phyloP scores from a whole-genome alignment of 495 filamentous ascomycete species.

The Pseudevernia furfuracea region DNA sequence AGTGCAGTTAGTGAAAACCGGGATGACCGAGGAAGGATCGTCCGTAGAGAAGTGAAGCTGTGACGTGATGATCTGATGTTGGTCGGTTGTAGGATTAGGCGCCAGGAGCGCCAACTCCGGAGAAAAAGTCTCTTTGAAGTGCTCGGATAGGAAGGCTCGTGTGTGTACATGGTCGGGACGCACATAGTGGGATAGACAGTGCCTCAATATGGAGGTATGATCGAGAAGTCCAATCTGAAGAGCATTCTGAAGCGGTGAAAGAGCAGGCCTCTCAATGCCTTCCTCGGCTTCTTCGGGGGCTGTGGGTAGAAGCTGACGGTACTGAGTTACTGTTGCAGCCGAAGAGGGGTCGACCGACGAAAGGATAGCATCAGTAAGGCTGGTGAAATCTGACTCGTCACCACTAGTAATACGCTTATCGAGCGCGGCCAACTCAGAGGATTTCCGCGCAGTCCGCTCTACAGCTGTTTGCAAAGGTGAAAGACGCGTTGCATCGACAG shows the following conservation, averaged over 20 bases:
- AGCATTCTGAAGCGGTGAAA: conserved; percentile 59
- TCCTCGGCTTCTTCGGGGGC: conserved; percentile 34
- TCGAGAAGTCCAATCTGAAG: conserved; percentile 81
- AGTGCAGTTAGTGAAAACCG: conserved; percentile 16
- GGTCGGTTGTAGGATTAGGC: conserved; percentile 25
- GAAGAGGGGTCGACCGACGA: conserved; percentile 60
- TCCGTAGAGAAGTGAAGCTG: conserved; percentile 16
- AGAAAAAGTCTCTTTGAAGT: conserved; percentile 44
- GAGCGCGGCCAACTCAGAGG: conserved; percentile 66
- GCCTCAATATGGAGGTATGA: conserved; percentile 79
- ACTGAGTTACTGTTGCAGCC: conserved; percentile 63
- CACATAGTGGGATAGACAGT: conserved; percentile 63
- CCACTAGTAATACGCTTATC: conserved; percentile 70
- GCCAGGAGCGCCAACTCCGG: conserved; percentile 37
- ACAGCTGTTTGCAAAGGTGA: conserved; percentile 78
- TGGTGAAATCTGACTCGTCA: conserved; percentile 55
- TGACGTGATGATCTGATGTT: conserved; percentile 25
- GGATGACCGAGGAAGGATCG: conserved; percentile 5
- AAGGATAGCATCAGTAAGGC: conserved; percentile 64
- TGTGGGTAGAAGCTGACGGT: conserved; percentile 62
- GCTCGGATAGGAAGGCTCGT: conserved; percentile 43
- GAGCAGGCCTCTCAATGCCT: conserved; percentile 38
- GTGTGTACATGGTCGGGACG: conserved; percentile 53
- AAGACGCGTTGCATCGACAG: conserved; percentile 55
- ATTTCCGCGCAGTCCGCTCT: conserved; percentile 86